These are phyloP conservation scores for Castanea sativa DNA, from an alignment of 306 rosid species.

Conservation along the genomic window DNA sequence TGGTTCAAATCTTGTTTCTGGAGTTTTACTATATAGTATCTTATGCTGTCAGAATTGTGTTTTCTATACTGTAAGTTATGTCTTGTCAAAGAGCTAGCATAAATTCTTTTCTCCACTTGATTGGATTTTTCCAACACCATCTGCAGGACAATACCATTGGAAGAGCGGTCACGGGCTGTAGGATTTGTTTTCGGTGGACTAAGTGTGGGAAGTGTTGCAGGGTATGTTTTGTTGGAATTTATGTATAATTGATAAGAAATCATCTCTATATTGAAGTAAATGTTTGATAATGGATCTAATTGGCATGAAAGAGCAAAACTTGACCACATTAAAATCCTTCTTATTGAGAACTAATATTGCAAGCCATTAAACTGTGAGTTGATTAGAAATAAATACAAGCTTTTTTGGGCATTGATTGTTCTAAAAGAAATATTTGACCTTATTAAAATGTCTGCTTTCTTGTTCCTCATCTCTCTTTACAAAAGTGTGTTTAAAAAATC, in stretches of 20 bases:
- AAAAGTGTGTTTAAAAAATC: not conserved
- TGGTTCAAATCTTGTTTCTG: not conserved
- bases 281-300: not conserved
- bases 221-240: constrained; percentile 50
- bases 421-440: not conserved
- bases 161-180: constrained; percentile 97
- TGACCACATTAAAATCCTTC: not conserved
- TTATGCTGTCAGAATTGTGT: not conserved
- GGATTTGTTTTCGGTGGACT: constrained; percentile 96
- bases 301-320: not conserved
- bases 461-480: not conserved
- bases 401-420: not conserved
- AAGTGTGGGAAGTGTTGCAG: constrained; percentile 96
- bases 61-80: not conserved
- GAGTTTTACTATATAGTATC: not conserved
- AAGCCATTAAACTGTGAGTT: not conserved
- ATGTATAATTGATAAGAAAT: not conserved
- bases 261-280: not conserved
- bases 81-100: not conserved
- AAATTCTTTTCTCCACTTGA: constrained; percentile 19
- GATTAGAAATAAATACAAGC: not conserved
- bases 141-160: constrained; percentile 87
- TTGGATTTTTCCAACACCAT: constrained; percentile 13
- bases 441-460: not conserved
- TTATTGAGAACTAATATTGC: not conserved